A percentile compares a stretch with the other conserved stretches of the same genome.
phyloP scores from a whole-genome alignment of 2,329 filamentous ascomycete species.

The Aquanectria penicillioides region DNA sequence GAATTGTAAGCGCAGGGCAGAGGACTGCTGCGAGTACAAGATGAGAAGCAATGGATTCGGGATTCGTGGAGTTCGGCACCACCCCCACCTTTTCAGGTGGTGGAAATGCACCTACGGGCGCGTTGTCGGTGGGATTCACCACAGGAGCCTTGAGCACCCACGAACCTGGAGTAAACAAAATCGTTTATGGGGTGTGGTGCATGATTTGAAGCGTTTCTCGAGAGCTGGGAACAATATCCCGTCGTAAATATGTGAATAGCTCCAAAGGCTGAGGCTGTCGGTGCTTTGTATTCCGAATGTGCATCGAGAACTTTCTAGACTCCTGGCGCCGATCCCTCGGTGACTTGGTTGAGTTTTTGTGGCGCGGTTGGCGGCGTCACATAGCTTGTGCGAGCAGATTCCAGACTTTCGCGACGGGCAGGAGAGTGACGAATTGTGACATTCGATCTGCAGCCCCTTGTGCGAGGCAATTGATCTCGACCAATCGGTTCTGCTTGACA shows the following conservation, averaged over 20 bases:
- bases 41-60: constrained; percentile 2
- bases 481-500: neutral
- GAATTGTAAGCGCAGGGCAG: constrained; percentile 1
- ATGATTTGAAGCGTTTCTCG: neutral
- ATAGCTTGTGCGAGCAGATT: neutral
- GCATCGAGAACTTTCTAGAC: neutral
- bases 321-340: neutral
- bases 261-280: too few relatives aligned
- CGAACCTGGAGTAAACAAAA: neutral
- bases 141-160: neutral
- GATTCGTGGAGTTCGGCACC: constrained; percentile 3
- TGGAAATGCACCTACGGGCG: constrained; percentile 1
- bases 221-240: neutral
- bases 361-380: neutral
- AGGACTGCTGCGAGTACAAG: constrained; percentile 4
- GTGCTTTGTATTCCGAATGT: neutral
- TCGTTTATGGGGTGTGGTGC: neutral
- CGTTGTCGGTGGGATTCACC: neutral
- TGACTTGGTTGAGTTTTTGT: neutral
- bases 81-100: constrained; percentile 1
- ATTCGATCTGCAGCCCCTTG: neutral
- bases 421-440: too few relatives aligned
- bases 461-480: neutral
- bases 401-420: too few relatives aligned
- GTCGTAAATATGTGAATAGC: neutral